These are phyloP conservation scores for Fusarium guadeloupense DNA, from an alignment of 2,329 filamentous ascomycete genomes.

Conservation along the genomic window DNA sequence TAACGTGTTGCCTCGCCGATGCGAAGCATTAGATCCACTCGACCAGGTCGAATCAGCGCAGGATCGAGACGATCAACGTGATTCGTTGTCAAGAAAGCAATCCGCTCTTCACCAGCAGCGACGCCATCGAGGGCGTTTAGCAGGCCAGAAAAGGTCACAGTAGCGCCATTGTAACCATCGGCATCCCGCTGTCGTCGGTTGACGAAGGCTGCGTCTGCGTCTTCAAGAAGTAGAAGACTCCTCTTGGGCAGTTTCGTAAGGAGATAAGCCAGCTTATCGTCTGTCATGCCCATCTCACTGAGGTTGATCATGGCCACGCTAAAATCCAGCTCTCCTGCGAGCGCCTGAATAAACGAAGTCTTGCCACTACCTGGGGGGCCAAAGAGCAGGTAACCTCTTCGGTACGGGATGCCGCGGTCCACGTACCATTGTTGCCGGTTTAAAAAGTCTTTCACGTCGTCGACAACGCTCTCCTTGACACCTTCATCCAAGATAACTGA, in stretches of 20 bases:
- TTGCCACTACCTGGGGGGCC: conserved; percentile 92
- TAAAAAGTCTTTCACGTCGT: conserved; percentile 85
- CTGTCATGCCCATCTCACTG: conserved; percentile 87
- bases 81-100: conserved; percentile 94
- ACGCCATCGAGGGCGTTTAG: conserved; percentile 89
- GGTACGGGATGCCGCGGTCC: conserved; percentile 93
- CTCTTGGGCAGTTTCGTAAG: conserved; percentile 85
- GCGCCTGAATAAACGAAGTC: conserved; percentile 93
- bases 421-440: conserved; percentile 85
- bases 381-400: conserved; percentile 87
- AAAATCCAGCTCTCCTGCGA: conserved; percentile 92
- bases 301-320: conserved; percentile 93
- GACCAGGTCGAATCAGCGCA: conserved; percentile 87
- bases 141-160: conserved; percentile 92
- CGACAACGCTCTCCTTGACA: conserved; percentile 81
- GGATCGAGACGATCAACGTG: conserved; percentile 90
- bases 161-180: conserved; percentile 87
- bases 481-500: conserved; percentile 89
- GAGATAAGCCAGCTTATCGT: conserved; percentile 86
- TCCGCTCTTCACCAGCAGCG: conserved; percentile 92
- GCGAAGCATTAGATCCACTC: conserved; percentile 91
- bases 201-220: conserved; percentile 89
- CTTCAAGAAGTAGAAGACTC: conserved; percentile 85
- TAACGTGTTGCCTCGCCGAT: conserved; percentile 87
- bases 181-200: conserved; percentile 80